Percentiles rank a stretch among this genome's conserved stretches.
phyloP scores from a whole-genome alignment of 2,329 filamentous ascomycete genomes.

The Chaetomium sp. region DNA sequence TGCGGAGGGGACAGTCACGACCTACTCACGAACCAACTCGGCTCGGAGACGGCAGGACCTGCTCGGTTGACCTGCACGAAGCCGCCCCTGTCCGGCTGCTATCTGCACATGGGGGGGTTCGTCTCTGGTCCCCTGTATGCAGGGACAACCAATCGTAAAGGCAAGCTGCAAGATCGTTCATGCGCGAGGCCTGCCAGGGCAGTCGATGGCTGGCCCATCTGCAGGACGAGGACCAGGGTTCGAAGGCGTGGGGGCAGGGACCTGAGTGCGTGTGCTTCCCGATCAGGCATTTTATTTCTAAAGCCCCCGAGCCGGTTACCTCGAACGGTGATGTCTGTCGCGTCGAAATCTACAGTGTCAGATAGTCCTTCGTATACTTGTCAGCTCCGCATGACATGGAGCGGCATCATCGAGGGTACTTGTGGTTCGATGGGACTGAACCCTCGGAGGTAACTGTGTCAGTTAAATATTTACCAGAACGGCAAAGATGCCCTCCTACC shows the following conservation, averaged over 20 bases:
- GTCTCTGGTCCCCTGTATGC: not conserved
- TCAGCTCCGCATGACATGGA: not conserved
- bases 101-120: conserved; percentile 1
- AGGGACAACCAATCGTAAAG: conserved; percentile 14
- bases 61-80: too few relatives aligned
- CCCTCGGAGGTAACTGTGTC: not conserved
- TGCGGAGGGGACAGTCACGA: not conserved
- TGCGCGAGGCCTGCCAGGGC: conserved; percentile 17
- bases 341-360: not conserved
- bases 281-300: not conserved
- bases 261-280: not conserved
- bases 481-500: not conserved
- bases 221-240: conserved; percentile 11
- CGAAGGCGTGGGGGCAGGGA: conserved; percentile 11
- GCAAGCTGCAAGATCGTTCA: conserved; percentile 8
- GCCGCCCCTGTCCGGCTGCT: not conserved
- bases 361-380: not conserved
- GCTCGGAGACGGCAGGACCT: not conserved
- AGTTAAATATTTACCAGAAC: not conserved
- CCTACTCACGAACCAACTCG: not conserved
- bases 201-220: conserved; percentile 5
- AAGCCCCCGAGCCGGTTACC: not conserved
- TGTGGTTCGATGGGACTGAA: not conserved
- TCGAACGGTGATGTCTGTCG: not conserved
- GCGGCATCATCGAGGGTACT: not conserved